Percentiles rank a stretch among this genome's conserved stretches.
These are phyloP conservation scores for Gossypium bickii DNA, from an alignment of 345 rosid genomes.

Conservation along the genomic window DNA sequence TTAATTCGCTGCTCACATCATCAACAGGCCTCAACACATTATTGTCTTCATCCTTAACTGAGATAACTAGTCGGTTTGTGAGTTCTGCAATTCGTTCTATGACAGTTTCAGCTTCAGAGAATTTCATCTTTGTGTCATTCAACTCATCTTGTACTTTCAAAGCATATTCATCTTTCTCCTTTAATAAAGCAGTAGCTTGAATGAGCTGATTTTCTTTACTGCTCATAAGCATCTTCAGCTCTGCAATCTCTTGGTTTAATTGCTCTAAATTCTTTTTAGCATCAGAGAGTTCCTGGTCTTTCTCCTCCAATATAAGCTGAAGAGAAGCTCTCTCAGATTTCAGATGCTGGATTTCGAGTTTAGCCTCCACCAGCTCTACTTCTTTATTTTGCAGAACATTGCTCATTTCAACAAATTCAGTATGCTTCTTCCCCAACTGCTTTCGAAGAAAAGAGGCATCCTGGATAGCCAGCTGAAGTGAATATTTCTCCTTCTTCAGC, in stretches of 20 bases:
- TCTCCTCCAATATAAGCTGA: constrained; percentile 52
- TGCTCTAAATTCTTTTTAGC: constrained; percentile 55
- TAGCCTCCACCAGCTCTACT: constrained; percentile 71
- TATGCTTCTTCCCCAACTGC: constrained; percentile 46
- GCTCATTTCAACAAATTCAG: constrained; percentile 49
- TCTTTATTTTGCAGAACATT: constrained; percentile 56
- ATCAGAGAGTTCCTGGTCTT: constrained; percentile 50
- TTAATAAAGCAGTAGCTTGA: constrained; percentile 48
- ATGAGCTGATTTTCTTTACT: constrained; percentile 56
- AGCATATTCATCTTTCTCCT: constrained; percentile 67
- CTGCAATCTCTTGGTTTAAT: constrained; percentile 51
- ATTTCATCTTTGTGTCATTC: constrained; percentile 41
- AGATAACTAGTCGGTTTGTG: constrained; percentile 47
- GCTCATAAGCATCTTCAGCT: constrained; percentile 52
- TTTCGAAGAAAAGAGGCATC: constrained; percentile 44
- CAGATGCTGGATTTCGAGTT: constrained; percentile 74
- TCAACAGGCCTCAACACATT: constrained; percentile 19
- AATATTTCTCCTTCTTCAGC: constrained; percentile 48
- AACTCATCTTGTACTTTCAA: constrained; percentile 51
- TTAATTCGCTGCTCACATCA: constrained; percentile 19
- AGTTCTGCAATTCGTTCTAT: constrained; percentile 59
- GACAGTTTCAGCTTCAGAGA: constrained; percentile 64
- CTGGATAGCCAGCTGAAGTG: constrained; percentile 48
- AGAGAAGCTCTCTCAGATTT: constrained; percentile 69
- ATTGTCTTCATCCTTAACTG: constrained; percentile 34